Base-by-base conservation (phyloP, 1,139 yeast species). In the Candida sanyaensis region DNA sequence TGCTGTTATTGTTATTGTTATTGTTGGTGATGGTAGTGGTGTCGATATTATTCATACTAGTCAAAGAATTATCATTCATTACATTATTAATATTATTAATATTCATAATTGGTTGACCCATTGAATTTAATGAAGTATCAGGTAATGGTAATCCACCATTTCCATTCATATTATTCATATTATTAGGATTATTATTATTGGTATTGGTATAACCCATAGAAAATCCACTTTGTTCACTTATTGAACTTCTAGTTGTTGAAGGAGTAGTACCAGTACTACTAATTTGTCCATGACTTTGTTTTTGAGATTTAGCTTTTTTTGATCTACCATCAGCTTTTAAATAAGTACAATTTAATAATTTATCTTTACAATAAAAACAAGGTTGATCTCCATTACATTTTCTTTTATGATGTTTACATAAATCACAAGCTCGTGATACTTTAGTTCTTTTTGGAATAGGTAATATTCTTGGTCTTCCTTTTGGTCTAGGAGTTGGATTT, bases 401-500 rank as follows among this genome's bases (percentile, higher is more conserved):
- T 37, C 74, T 55, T 48, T 64, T 63, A 21, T 41, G 44, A 28
- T 34, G 42, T 55, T 71, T 71, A 53, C 78, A 72, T 34, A 58
- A 57, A 50, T 70, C 74, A 55, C 78, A 72, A 32, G 78, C 78
- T 26, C 68, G 60, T 1, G 75, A 68, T 10, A 69, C 71, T 47
- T 66, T 66, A 39, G 64, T 64, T 39, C 70, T 41, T 36, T 54
- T 34, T 3, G 52, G 29, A 11, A 50, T 32, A 1, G 52, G 55
- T 21, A 52, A 45, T 10, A 49, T 44, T 41, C 54, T 40, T 23
- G 55, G 55, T 39, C 55, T 36, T 17, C 55, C 55, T 32, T 52
- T 52, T 11, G 55, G 54, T 40, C 55, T 40, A 41, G 41, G 37
- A 23, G 24, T 17, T 17, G 42, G 42, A 17, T 13, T 24, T 13